Conservation (phyloP, 768 basidiomycete genomes). For the Tremella yokohamensis region DNA sequence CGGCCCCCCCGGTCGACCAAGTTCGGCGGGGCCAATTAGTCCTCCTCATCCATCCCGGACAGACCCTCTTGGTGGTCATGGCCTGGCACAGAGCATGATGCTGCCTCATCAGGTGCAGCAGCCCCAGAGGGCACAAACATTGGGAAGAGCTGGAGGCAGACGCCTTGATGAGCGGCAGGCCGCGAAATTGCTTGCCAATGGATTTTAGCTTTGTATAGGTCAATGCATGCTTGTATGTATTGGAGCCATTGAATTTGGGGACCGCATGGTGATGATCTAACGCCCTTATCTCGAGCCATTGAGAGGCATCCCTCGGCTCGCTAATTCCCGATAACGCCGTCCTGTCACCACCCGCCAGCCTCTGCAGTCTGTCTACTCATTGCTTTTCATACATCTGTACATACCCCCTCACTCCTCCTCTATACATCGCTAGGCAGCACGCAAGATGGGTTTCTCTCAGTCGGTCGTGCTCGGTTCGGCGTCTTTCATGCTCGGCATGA, state of each 20-base stretch:
- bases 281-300: too few relatives aligned
- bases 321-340: too few relatives aligned
- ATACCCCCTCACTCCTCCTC: too few relatives aligned
- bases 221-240: neutral
- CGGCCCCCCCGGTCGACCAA: slow-evolving; percentile 1
- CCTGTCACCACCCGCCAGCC: too few relatives aligned
- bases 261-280: too few relatives aligned
- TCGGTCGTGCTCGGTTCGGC: slow-evolving; percentile 82
- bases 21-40: neutral
- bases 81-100: slow-evolving; percentile 42
- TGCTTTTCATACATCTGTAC: too few relatives aligned
- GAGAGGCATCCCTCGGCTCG: too few relatives aligned
- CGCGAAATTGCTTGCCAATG: slow-evolving; percentile 45
- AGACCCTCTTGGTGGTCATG: slow-evolving; percentile 30
- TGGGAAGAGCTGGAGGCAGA: slow-evolving; percentile 26
- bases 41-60: neutral
- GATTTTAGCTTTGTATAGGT: slow-evolving; percentile 22
- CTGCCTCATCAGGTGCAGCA: slow-evolving; percentile 21
- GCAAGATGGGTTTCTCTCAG: slow-evolving; percentile 79
- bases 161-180: slow-evolving; percentile 42
- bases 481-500: slow-evolving; percentile 82
- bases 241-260: neutral
- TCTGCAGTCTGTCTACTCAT: too few relatives aligned
- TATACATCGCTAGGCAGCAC: too few relatives aligned
- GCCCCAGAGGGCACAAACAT: slow-evolving; percentile 9